Conservation (phyloP, 1,284 basidiomycete species). For the Ceratobasidium sp. region DNA sequence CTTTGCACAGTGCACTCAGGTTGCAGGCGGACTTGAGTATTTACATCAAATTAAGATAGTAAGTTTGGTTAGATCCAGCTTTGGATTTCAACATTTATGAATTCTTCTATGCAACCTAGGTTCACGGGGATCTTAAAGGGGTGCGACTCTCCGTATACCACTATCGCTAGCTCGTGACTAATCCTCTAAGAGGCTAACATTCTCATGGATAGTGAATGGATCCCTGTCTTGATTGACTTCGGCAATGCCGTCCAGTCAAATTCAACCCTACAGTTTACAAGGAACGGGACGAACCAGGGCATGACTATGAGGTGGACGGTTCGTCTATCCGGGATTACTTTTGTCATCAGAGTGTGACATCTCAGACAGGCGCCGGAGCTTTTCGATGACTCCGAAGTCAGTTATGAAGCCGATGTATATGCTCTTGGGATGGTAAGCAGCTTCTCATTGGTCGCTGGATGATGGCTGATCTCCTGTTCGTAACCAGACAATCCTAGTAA, state of each 20-base stretch:
- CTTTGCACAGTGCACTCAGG: not conserved
- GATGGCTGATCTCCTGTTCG: not conserved
- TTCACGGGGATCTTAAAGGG: constrained; percentile 17
- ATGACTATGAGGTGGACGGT: constrained; percentile 29
- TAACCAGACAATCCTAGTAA: too few relatives aligned
- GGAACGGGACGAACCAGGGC: not conserved
- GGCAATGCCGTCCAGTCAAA: not conserved
- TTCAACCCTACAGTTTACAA: not conserved
- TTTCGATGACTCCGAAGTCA: not conserved
- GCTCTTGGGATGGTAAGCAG: constrained; percentile 16
- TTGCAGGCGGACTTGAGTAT: constrained; percentile 2
- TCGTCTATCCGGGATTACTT: not conserved
- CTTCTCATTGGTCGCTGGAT: not conserved
- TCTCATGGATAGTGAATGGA: not conserved
- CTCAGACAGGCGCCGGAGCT: constrained; percentile 1
- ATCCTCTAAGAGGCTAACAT: not conserved
- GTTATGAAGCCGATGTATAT: not conserved
- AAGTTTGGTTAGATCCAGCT: not conserved
- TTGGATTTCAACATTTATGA: not conserved
- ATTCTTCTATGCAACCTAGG: not conserved
- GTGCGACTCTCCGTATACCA: not conserved
- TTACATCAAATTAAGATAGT: not conserved
- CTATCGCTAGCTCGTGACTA: not conserved
- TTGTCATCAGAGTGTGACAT: not conserved
- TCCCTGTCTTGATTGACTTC: constrained; percentile 5